Evolutionary conservation across 768 basidiomycete genomes (phyloP).

Genomic region (Mycena rosella): DNA sequence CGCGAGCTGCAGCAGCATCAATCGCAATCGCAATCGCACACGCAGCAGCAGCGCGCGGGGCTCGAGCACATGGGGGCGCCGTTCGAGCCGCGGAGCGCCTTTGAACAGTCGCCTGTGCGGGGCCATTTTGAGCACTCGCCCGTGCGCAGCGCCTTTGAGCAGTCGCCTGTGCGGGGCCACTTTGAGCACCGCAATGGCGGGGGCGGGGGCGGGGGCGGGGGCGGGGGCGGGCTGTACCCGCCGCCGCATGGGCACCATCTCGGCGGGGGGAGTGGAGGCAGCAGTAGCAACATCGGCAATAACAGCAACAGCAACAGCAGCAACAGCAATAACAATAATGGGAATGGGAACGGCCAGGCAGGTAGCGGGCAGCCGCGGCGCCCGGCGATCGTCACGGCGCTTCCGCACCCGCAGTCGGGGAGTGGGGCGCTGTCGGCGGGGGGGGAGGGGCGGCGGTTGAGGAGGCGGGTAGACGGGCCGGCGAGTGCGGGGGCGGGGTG

Average conservation of each 20-base stretch:
- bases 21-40: neutral
- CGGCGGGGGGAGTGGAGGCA: too few relatives aligned
- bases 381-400: neutral
- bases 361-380: neutral
- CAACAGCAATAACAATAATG: neutral
- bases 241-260: neutral
- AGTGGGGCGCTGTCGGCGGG: neutral
- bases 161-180: neutral
- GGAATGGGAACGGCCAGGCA: neutral
- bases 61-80: too few relatives aligned
- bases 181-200: too few relatives aligned
- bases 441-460: neutral
- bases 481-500: neutral
- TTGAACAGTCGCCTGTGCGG: neutral
- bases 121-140: neutral
- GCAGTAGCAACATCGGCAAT: neutral
- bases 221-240: neutral
- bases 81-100: neutral
- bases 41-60: neutral
- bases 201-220: neutral
- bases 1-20: too few relatives aligned
- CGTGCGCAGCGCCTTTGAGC: neutral
- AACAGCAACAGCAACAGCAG: neutral
- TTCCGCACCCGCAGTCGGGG: neutral
- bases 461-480: conserved; percentile 15